phyloP scores from a whole-genome alignment of 306 rosid genomes.

The Cucurbita moschata region DNA sequence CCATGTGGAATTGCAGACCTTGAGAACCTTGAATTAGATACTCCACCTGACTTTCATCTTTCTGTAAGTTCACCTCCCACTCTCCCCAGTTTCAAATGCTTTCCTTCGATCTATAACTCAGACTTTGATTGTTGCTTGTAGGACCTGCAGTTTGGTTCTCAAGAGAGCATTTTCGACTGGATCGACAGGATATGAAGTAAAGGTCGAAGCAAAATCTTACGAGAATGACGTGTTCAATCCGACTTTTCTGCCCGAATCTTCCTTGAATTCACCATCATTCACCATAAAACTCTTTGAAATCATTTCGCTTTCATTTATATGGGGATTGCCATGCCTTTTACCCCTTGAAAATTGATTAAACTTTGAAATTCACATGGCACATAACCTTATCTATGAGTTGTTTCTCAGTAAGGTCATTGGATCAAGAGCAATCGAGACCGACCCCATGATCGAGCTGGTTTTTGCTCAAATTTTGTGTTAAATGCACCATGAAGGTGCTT shows the following conservation, averaged over 20 bases:
- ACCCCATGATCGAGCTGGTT: background rate
- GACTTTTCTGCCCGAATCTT: background rate
- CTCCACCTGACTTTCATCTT: slow-evolving; percentile 69
- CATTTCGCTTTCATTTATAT: background rate
- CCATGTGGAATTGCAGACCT: slow-evolving; percentile 38
- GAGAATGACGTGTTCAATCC: background rate
- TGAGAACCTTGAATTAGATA: slow-evolving; percentile 46
- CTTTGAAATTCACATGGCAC: background rate
- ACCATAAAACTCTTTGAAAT: background rate
- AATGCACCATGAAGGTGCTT: background rate
- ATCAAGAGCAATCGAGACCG: background rate
- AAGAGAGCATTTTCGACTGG: slow-evolving; percentile 52
- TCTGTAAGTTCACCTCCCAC: slow-evolving; percentile 32
- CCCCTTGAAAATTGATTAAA: background rate
- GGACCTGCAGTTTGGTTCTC: slow-evolving; percentile 60
- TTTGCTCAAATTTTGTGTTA: background rate
- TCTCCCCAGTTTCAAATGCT: background rate
- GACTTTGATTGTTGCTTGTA: slow-evolving; percentile 13
- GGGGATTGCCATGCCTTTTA: background rate
- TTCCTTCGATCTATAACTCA: slow-evolving; percentile 3
- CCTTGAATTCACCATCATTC: background rate
- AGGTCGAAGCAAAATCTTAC: background rate
- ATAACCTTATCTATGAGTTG: background rate
- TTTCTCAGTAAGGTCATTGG: background rate
- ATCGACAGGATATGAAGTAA: slow-evolving; percentile 29